Base-by-base conservation (phyloP, 805 yeast genomes). In the Yarrowia bubula region DNA sequence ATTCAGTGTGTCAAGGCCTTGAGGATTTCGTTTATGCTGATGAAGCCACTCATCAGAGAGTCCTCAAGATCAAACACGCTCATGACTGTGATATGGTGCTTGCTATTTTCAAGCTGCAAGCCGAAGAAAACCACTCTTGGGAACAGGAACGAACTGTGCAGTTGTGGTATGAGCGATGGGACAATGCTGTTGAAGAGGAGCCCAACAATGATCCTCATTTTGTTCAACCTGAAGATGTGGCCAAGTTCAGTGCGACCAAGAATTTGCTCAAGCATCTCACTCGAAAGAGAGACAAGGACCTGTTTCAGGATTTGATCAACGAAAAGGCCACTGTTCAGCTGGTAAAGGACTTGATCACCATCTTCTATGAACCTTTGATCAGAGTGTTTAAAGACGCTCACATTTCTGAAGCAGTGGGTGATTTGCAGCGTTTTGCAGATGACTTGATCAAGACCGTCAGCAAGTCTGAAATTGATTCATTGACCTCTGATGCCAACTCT, bases 291-390 rank as follows among this genome's bases (percentile, higher is more conserved):
- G 99, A 93, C 72, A 92, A 90, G 73, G 84, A 85, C 65, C 77
- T 88, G 47, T 75, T 92, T 79, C 86, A 86, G 70, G 86, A 87
- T 71, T 73, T 92, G 47, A 90, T 97, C 96, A 85, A 84, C 51
- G 96, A 92, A 70, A 91, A 93, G 0, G 90, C 89, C 69, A 77
- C 96, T 51, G 86, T 92, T n/a, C 81, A 81, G 41, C 80, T 93
- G 46, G 78, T 92, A 66, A 88, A 88, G 69, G 90, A 89, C 55
- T 78, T 91, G 33, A 80, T 95, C 53, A 79, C 90, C 1, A 78
- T 89, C 68, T 85, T 89, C 68, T 89, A 88, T 72, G 87, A 86
- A 68, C 95, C 96, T 0, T 77, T 90, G 73, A 86, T 89, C 65
- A 80, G 80, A 33, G 80, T 90, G 0, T 87, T 89, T 77, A 84